Evolutionary conservation across 2,329 filamentous ascomycete genomes (phyloP), one percentile per base, ranked within the genome.

Genomic region (Aspergillus candidus): DNA sequence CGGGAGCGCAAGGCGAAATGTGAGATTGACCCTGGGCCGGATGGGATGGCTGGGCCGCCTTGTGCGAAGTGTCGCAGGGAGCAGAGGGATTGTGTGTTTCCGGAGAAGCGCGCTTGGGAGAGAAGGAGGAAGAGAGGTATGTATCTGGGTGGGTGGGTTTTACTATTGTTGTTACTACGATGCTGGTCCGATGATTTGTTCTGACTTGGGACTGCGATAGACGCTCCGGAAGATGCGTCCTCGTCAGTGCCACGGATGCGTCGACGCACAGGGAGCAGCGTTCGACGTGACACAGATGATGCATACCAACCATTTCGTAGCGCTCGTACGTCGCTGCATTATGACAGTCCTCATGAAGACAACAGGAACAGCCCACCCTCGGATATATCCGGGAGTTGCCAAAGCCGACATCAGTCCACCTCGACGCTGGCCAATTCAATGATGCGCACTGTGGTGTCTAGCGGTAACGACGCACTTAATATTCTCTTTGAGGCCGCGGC

Each of bases 1-100:
- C 72, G 73, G 40, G 70, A 74, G 52, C 66, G 72, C 41, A 77
- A 76, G 60, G 72, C 73, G 40, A 75, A 73, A 59, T 77, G 74
- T 50, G 72, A 76, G 32, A 57, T 75, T 18, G 67, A 67, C 6
- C 55, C 53, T 10, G 67, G 65, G 4, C 51, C 68, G 43, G 67
- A 66, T 46, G 70, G 72, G 18, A 57, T 59, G 36, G 54, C 61
- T 27, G 63, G 63, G 10, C 65, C 65, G 35, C 65, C 72, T 29
- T 77, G 74, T 54, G 68, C 71, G 36, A 61, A 72, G 56, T 77
- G 74, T 56, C 67, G 70, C 45, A 65, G 74, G 39, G 73, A 76
- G 51, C 71, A 74, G 64, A 66, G 71, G 52, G 67, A 73, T 48
- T 76, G 73, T 52, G 58, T 74, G 3, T 76, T 76, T 46, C 66